These are phyloP conservation scores for Fusarium sp. DNA, from an alignment of 2,329 filamentous ascomycete genomes.

Conservation along the genomic window DNA sequence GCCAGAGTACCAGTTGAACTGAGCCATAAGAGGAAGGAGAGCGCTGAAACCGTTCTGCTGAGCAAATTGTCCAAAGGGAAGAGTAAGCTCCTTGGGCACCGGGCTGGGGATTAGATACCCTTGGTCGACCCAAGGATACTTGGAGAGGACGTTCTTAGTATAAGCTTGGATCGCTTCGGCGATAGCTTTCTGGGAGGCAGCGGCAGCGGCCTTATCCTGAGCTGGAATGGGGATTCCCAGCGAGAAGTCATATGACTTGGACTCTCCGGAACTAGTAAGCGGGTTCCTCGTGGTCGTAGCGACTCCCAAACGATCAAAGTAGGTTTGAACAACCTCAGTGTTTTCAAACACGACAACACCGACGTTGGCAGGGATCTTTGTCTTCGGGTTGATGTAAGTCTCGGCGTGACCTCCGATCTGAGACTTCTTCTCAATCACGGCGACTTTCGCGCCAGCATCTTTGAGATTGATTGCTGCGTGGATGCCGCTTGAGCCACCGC, in stretches of 20 bases:
- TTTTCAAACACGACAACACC: conserved; percentile 35
- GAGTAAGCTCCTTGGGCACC: conserved; percentile 35
- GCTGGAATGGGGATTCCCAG: conserved; percentile 37
- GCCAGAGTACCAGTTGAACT: conserved; percentile 42
- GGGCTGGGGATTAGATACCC: conserved; percentile 37
- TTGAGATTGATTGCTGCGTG: conserved; percentile 31
- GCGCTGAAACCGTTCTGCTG: conserved; percentile 32
- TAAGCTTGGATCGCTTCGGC: conserved; percentile 24
- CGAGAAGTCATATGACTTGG: conserved; percentile 36
- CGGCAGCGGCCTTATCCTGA: neutral
- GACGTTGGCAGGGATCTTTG: conserved; percentile 24
- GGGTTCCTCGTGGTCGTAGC: conserved; percentile 2
- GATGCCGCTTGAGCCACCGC: conserved; percentile 31
- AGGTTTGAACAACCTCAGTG: conserved; percentile 29
- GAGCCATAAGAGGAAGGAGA: conserved; percentile 21
- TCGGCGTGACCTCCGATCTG: conserved; percentile 44
- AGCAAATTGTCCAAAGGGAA: conserved; percentile 41
- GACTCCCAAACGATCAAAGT: conserved; percentile 32
- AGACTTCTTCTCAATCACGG: conserved; percentile 34
- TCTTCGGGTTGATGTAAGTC: conserved; percentile 35
- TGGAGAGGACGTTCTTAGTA: conserved; percentile 23
- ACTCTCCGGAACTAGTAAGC: neutral
- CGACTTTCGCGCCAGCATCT: conserved; percentile 25
- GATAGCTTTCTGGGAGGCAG: conserved; percentile 6
- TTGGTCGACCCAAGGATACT: conserved; percentile 43